Conservation (phyloP, 805 yeast genomes). For the Candida loeiensis region DNA sequence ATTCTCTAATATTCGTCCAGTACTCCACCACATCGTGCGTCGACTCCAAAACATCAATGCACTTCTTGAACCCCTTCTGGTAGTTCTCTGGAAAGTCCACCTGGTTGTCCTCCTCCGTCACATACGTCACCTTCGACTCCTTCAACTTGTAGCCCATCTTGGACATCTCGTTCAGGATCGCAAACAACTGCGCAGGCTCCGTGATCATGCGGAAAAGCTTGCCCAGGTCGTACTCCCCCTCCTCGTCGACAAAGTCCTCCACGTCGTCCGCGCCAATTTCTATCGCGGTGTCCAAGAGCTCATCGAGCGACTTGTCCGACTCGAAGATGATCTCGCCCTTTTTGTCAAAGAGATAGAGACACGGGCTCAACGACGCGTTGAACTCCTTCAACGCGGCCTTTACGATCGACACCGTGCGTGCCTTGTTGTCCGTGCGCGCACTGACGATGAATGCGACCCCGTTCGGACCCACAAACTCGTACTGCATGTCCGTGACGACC, state of each 20-base stretch:
- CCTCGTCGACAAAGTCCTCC: conserved; percentile 46
- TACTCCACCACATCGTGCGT: conserved; percentile 82
- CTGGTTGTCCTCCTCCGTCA: conserved; percentile 58
- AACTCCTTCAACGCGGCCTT: conserved; percentile 70
- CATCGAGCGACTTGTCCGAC: conserved; percentile 50
- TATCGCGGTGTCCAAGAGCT: conserved; percentile 66
- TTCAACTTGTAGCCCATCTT: conserved; percentile 52
- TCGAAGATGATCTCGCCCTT: conserved; percentile 68
- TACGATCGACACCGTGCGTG: conserved; percentile 72
- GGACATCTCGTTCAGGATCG: conserved; percentile 56
- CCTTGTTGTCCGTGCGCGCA: conserved; percentile 84
- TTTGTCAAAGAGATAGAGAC: conserved; percentile 70
- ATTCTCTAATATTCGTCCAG: conserved; percentile 57
- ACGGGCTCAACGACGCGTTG: conserved; percentile 71
- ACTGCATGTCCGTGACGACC: conserved; percentile 47
- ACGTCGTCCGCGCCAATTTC: conserved; percentile 82
- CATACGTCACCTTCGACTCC: conserved; percentile 68
- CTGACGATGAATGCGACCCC: conserved; percentile 85
- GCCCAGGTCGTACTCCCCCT: conserved; percentile 36
- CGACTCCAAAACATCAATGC: conserved; percentile 61
- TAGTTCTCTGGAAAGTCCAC: conserved; percentile 54
- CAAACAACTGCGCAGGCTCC: conserved; percentile 60
- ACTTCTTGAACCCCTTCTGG: conserved; percentile 50
- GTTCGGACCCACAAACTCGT: conserved; percentile 92
- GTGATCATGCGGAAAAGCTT: conserved; percentile 47